phyloP scores from a whole-genome alignment of 2,329 filamentous ascomycete genomes.

The Talaromyces sp. region DNA sequence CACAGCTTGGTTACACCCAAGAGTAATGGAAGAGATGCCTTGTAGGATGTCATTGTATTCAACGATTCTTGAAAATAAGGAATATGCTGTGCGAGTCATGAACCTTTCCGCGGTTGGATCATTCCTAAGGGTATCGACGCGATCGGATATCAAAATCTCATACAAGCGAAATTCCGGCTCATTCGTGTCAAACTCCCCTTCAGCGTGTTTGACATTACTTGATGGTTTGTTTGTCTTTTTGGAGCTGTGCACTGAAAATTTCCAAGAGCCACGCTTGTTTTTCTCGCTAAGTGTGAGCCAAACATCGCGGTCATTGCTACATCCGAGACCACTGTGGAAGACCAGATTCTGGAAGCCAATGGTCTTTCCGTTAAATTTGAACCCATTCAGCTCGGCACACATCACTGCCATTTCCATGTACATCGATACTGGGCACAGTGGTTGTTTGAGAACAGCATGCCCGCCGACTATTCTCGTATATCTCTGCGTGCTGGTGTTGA shows the following conservation, averaged over 20 bases:
- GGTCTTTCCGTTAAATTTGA: not conserved
- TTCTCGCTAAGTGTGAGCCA: not conserved
- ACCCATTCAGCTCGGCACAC: not conserved
- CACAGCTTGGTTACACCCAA: not conserved
- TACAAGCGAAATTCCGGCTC: not conserved
- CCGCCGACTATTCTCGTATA: not conserved
- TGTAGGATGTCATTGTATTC: not conserved
- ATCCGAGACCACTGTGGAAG: not conserved
- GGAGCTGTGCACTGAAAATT: not conserved
- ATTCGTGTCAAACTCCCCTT: not conserved
- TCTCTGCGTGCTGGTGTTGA: not conserved
- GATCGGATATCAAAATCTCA: not conserved
- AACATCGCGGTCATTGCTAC: not conserved
- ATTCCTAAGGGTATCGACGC: not conserved
- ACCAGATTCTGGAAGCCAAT: not conserved
- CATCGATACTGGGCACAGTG: not conserved
- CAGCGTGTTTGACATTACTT: not conserved
- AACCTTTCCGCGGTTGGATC: not conserved
- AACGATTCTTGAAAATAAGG: not conserved
- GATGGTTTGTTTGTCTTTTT: not conserved
- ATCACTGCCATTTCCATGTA: constrained; percentile 1
- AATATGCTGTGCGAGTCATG: not conserved
- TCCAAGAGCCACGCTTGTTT: not conserved
- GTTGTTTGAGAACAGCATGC: not conserved
- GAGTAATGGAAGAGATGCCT: not conserved